Conservation (phyloP, 371 early-diverging fungal species). For the Entomophthora muscae region DNA sequence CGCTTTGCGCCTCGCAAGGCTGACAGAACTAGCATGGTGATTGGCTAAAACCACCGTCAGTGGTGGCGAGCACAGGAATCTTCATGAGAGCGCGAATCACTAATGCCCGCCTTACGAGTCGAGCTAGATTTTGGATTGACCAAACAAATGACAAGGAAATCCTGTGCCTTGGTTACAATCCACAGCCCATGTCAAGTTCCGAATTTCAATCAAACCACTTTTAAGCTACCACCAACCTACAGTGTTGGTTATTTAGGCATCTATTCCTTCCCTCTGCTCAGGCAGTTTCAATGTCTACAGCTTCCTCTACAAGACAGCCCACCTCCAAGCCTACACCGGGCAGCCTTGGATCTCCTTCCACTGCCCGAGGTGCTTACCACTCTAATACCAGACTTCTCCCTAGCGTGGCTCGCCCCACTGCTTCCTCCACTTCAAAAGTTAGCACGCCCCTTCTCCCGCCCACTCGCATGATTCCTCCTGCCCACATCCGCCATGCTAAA, state of each 20-base stretch:
- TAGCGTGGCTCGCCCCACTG: not conserved
- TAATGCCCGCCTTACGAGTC: too few species aligned
- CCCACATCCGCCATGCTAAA: constrained; percentile 6
- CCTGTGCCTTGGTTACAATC: too few species aligned
- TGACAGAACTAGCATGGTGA: too few species aligned
- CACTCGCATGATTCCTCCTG: constrained; percentile 1
- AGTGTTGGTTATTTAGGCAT: not conserved
- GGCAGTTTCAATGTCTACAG: not conserved
- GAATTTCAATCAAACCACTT: not conserved
- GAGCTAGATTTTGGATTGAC: too few species aligned
- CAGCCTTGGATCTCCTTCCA: not conserved
- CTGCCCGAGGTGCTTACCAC: not conserved
- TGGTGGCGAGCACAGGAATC: too few species aligned
- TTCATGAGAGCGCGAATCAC: too few species aligned
- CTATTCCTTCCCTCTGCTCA: not conserved
- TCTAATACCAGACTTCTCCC: not conserved
- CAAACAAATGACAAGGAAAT: too few species aligned
- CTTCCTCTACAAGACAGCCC: not conserved
- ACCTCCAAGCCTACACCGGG: not conserved
- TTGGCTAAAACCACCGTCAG: too few species aligned
- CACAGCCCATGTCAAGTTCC: not conserved
- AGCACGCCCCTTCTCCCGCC: constrained; percentile 6
- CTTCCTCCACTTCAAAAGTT: not conserved
- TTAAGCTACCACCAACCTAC: too few species aligned
- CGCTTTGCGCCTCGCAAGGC: too few species aligned